Percentiles rank a stretch among this genome's conserved stretches.
phyloP scores from a whole-genome alignment of 1,284 basidiomycete genomes.

The Apiotrichum veenhuisii region DNA sequence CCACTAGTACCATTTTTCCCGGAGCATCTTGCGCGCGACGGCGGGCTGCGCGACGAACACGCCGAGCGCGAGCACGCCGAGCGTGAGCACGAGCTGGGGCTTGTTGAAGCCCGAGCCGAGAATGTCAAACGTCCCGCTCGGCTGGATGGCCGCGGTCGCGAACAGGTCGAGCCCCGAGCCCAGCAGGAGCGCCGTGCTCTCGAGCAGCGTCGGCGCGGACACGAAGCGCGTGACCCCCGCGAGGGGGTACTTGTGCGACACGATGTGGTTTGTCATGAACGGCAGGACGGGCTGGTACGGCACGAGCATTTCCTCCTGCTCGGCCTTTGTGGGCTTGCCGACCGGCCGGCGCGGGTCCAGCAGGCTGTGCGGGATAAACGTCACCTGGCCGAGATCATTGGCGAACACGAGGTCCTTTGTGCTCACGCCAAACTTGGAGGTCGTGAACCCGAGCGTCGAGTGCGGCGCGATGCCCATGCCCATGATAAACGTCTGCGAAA shows the following conservation, averaged over 20 bases:
- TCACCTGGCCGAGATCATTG: constrained; percentile 68
- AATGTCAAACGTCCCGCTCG: constrained; percentile 90
- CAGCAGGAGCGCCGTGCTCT: constrained; percentile 87
- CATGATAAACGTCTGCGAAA: constrained; percentile 69
- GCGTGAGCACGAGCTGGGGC: constrained; percentile 79
- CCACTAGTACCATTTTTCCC: constrained; percentile 47
- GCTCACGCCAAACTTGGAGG: constrained; percentile 82
- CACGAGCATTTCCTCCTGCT: constrained; percentile 79
- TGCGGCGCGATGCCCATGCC: constrained; percentile 61
- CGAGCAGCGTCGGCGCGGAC: constrained; percentile 77
- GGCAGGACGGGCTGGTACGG: constrained; percentile 77
- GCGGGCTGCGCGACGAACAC: constrained; percentile 64
- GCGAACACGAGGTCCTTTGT: constrained; percentile 81
- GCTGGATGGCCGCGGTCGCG: constrained; percentile 67
- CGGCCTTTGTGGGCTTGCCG: constrained; percentile 68
- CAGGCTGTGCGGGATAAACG: constrained; percentile 67
- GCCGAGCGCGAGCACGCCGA: constrained; percentile 65
- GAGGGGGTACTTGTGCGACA: constrained; percentile 56
- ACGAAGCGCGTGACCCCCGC: constrained; percentile 63
- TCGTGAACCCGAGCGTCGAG: constrained; percentile 67
- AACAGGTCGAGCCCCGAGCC: constrained; percentile 84
- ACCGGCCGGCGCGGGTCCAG: constrained; percentile 81
- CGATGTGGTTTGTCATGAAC: constrained; percentile 65
- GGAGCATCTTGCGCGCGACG: constrained; percentile 41
- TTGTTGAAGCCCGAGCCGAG: constrained; percentile 90